Evolutionary conservation across 1,284 basidiomycete species (phyloP), one percentile per base, ranked within the genome.

Genomic region (Violaceomyces palustris): DNA sequence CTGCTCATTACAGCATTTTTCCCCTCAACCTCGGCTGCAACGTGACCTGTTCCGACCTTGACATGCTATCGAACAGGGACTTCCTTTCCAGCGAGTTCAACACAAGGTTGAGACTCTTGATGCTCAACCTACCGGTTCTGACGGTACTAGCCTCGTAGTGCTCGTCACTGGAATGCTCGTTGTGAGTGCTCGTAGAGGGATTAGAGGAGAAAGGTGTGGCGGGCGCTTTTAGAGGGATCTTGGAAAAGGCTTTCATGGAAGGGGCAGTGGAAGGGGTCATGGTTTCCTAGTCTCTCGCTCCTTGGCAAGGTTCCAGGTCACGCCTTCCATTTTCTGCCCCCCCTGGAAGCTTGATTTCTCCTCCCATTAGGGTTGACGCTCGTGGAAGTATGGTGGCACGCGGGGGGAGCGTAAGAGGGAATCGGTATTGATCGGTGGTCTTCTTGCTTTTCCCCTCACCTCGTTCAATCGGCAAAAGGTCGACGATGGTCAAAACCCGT

Each of bases 91-190:
- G 39, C 85, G 82, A 64, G 89, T 97, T 31, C 76, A 78, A 59
- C 93, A 96, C 81, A 82, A 83, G 51, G 80, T 96, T 63, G 78
- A 82, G 19, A 96, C 90, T 6, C 77, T 84, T 45, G 92, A 97
- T 74, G 87, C 84, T 11, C 93, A 97, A 74, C 92, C 92, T 6
- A 87, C 89, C 2, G 82, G 81, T 5, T n/a, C n/a, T n/a, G 72
- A 76, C 15, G 74, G 81, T 11, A 79, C 82, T 7, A 83, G 82
- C 56, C 75, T 97, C 53, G 77, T 94, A 45, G 88, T 97, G 45
- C 83, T 84, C 69, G 88, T 97, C 28, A 96, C 90, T 21, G 93
- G 93, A 9, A 77, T 83, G 39, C 79, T 97, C 23, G 43, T 67
- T 45, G 84, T 74, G 12, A 29, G 60, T 50, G n/a, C n/a, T n/a